Evolutionary conservation across 2,329 filamentous ascomycete species (phyloP).

Genomic region (Dactylellina drechsleri): DNA sequence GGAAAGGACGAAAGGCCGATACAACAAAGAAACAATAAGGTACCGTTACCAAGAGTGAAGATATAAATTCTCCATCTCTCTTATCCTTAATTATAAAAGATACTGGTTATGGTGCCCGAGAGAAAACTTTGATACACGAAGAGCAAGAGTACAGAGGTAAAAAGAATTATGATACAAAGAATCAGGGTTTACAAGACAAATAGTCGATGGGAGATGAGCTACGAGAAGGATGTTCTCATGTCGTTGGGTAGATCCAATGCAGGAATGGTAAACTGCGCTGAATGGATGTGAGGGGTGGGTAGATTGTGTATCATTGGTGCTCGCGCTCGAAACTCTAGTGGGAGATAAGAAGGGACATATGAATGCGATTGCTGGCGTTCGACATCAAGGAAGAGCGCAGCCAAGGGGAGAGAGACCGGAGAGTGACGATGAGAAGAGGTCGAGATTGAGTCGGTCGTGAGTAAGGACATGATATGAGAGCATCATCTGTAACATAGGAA

Average conservation of each 20-base stretch:
- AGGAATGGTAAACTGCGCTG: not conserved
- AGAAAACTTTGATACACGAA: slow-evolving; percentile 2
- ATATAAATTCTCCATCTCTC: too few species aligned
- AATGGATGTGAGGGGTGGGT: not conserved
- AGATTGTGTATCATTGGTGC: slow-evolving; percentile 7
- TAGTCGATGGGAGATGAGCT: not conserved
- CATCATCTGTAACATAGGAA: slow-evolving; percentile 7
- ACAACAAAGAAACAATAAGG: too few species aligned
- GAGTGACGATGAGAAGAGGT: not conserved
- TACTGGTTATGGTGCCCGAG: not conserved
- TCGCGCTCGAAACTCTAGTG: slow-evolving; percentile 22
- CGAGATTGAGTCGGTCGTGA: not conserved
- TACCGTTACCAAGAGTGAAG: too few species aligned
- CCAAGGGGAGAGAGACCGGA: not conserved
- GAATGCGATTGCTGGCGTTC: not conserved
- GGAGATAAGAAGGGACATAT: not conserved
- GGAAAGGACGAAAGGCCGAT: too few species aligned
- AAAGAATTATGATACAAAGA: slow-evolving; percentile 40
- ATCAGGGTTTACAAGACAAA: slow-evolving; percentile 32
- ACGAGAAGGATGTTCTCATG: too few species aligned
- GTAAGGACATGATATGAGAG: not conserved
- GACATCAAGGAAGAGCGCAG: not conserved
- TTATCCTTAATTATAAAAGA: too few species aligned
- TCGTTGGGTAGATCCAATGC: too few species aligned
- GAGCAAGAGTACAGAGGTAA: not conserved